Conservation (phyloP, 768 basidiomycete genomes). For the Pulveroboletus sp. region DNA sequence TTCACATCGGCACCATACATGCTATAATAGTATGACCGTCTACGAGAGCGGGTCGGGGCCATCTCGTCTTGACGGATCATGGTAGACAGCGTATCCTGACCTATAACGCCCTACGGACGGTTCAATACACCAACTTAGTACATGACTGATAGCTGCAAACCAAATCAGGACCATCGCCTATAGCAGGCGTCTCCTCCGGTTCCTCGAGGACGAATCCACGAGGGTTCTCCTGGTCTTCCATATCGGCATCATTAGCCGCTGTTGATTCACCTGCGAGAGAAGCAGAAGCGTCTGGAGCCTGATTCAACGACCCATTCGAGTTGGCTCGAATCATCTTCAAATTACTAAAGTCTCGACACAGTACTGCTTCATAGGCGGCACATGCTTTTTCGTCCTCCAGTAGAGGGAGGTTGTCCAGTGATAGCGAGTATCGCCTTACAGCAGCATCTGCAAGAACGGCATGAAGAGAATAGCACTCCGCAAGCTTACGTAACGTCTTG, state of each 20-base stretch:
- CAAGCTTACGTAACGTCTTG: slow-evolving; percentile 57
- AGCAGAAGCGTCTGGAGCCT: background rate
- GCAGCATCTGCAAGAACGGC: slow-evolving; percentile 42
- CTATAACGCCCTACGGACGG: slow-evolving; percentile 52
- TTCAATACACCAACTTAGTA: slow-evolving; percentile 4
- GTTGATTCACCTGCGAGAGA: slow-evolving; percentile 9
- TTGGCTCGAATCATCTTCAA: slow-evolving; percentile 26
- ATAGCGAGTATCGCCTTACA: slow-evolving; percentile 46
- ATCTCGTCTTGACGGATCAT: slow-evolving; percentile 76
- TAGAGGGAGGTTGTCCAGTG: slow-evolving; percentile 52
- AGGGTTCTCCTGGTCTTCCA: slow-evolving; percentile 13
- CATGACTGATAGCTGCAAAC: slow-evolving; percentile 12
- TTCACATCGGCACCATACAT: slow-evolving; percentile 35
- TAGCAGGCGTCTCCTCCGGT: slow-evolving; percentile 7
- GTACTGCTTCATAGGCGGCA: slow-evolving; percentile 40
- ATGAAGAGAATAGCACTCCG: slow-evolving; percentile 44
- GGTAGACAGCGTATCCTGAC: slow-evolving; percentile 64
- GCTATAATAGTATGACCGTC: slow-evolving; percentile 49
- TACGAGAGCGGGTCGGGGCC: slow-evolving; percentile 50
- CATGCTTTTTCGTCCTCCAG: slow-evolving; percentile 46
- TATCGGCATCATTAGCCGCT: slow-evolving; percentile 7
- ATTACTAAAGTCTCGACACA: slow-evolving; percentile 52
- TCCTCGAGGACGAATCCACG: slow-evolving; percentile 18
- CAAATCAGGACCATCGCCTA: slow-evolving; percentile 21
- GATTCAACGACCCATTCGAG: slow-evolving; percentile 12